phyloP scores from a whole-genome alignment of 768 basidiomycete genomes.

The Kwoniella sp. region DNA sequence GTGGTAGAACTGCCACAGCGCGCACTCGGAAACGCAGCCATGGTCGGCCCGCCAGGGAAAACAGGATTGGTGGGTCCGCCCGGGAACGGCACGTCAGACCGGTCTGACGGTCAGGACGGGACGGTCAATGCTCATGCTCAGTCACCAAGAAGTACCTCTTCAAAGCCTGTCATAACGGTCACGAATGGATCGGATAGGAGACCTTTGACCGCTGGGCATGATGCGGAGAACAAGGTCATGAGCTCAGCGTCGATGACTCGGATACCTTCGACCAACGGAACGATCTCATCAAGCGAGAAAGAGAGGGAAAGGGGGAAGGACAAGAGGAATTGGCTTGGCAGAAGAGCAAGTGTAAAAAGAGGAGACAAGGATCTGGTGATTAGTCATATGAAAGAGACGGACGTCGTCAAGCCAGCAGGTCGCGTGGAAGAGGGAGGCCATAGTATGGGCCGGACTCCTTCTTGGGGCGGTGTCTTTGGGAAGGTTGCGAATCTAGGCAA shows the following conservation, averaged over 20 bases:
- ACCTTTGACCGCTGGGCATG: too few relatives aligned
- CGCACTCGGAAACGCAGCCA: not conserved
- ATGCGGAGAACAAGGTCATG: too few relatives aligned
- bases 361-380: not conserved
- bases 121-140: too few relatives aligned
- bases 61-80: too few relatives aligned
- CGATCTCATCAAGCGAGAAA: not conserved
- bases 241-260: not conserved
- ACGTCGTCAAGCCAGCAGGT: not conserved
- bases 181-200: too few relatives aligned
- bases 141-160: too few relatives aligned
- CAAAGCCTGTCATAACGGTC: too few relatives aligned
- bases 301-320: slow-evolving; percentile 1
- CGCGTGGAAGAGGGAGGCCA: not conserved
- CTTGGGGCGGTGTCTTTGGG: not conserved
- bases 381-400: too few relatives aligned
- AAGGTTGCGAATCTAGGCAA: not conserved
- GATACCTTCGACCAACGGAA: not conserved
- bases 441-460: not conserved
- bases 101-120: too few relatives aligned
- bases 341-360: slow-evolving; percentile 15
- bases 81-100: too few relatives aligned
- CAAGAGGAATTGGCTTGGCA: slow-evolving; percentile 19
- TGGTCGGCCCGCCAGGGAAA: not conserved
- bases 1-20: not conserved